These are phyloP conservation scores for Thinopyrum obtusiflorum DNA, from an alignment of 202 grass and related monocot species.

Conservation along the genomic window DNA sequence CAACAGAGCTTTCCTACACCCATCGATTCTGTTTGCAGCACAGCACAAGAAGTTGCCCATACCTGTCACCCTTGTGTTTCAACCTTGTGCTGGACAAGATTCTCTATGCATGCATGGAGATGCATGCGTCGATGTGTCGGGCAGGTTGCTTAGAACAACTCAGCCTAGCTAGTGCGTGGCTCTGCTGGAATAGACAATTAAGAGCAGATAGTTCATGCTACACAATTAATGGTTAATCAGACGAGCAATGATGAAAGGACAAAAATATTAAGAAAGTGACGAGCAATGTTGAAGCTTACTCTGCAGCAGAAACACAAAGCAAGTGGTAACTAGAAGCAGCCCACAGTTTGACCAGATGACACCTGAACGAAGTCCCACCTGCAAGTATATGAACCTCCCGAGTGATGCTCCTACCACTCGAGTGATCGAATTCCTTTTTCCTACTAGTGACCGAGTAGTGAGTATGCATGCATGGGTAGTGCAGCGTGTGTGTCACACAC, in stretches of 20 bases:
- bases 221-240: background rate
- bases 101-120: background rate
- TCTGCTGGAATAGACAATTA: background rate
- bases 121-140: conserved; percentile 3
- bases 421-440: too few species aligned
- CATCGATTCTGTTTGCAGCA: background rate
- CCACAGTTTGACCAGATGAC: conserved; percentile 27
- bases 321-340: background rate
- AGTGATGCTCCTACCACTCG: too few species aligned
- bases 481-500: background rate
- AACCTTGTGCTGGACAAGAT: conserved; percentile 16
- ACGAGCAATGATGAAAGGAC: background rate
- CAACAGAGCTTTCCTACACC: conserved; percentile 24
- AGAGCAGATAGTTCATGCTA: background rate
- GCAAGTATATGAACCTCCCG: background rate
- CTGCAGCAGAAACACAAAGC: background rate
- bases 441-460: too few species aligned
- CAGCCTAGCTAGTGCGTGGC: background rate
- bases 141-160: background rate
- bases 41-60: background rate
- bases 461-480: background rate
- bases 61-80: background rate
- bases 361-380: conserved; percentile 18
- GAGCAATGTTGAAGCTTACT: background rate
- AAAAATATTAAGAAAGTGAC: background rate